These are phyloP conservation scores for Loxodes magnus DNA, from an alignment of 73 alveolate species.

Conservation along the genomic window DNA sequence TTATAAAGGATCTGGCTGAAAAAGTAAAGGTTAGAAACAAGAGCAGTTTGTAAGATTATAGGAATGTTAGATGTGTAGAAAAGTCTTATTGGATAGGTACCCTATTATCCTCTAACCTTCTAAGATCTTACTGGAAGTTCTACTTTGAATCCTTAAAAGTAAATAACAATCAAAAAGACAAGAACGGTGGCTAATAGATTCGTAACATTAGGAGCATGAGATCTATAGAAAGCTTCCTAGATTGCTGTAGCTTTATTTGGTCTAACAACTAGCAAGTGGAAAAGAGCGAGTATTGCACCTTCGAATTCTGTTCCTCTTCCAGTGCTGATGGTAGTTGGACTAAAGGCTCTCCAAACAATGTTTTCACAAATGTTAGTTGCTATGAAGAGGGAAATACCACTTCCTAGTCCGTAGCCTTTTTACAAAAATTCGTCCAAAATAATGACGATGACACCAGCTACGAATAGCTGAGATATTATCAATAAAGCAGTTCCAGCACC, in stretches of 20 bases:
- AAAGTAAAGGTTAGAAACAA: constrained; percentile 98
- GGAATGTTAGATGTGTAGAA: constrained; percentile 99
- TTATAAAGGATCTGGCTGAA: constrained; percentile 95
- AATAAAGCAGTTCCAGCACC: constrained; percentile 89
- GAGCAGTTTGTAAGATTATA: constrained; percentile 96
- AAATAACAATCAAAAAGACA: constrained; percentile 93
- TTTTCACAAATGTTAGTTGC: constrained; percentile 99
- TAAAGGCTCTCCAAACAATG: constrained; percentile 98
- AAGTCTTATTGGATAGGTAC: constrained; percentile 97
- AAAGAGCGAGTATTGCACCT: constrained; percentile 98
- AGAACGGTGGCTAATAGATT: constrained; percentile 94
- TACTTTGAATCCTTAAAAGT: constrained; percentile 95
- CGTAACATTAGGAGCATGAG: constrained; percentile 90
- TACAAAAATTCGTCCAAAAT: constrained; percentile 74
- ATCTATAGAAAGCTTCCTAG: constrained; percentile 88
- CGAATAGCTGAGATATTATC: constrained; percentile 82
- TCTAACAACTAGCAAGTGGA: constrained; percentile 94
- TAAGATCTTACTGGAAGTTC: constrained; percentile 72
- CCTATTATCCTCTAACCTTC: constrained; percentile 87
- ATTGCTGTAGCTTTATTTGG: constrained; percentile 82
- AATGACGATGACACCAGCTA: constrained; percentile 97
- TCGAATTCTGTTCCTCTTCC: constrained; percentile 96
- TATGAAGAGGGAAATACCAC: constrained; percentile 98
- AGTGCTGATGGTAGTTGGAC: constrained; percentile 96
- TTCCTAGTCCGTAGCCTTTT: constrained; percentile 99